Percentiles rank a stretch among this genome's conserved stretches.
Conservation (phyloP, 192 early-diverging fungal genomes). For the Podila epigama region DNA sequence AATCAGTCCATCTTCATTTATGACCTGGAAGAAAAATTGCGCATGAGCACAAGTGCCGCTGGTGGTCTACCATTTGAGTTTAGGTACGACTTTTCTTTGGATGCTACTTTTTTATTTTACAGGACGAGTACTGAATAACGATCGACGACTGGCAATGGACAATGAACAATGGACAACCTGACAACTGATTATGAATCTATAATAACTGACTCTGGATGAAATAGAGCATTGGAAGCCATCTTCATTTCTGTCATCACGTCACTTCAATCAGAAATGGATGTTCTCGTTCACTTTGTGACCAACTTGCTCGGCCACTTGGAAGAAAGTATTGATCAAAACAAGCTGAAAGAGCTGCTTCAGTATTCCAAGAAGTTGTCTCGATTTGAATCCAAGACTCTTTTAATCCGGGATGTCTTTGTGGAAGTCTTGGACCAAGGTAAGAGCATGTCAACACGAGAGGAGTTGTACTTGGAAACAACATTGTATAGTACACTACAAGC, state of each 20-base stretch:
- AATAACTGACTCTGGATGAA: not conserved
- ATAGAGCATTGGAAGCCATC: constrained; percentile 83
- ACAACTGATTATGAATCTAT: not conserved
- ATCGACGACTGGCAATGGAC: not conserved
- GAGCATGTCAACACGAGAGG: not conserved
- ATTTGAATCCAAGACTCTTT: constrained; percentile 78
- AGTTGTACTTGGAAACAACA: not conserved
- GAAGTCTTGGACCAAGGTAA: constrained; percentile 79
- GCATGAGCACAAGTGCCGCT: constrained; percentile 52
- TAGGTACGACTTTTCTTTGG: constrained; percentile 39
- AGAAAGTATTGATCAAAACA: constrained; percentile 73
- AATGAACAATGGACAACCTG: not conserved
- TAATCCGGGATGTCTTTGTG: constrained; percentile 80
- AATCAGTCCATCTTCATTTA: constrained; percentile 80
- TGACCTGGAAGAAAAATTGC: constrained; percentile 79
- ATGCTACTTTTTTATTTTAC: not conserved
- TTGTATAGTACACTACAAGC: no score
- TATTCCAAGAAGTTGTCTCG: constrained; percentile 80
- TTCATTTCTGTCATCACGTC: constrained; percentile 74
- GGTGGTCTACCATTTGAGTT: constrained; percentile 62
- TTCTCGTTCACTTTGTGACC: constrained; percentile 71
- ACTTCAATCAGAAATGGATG: constrained; percentile 73
- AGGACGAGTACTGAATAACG: not conserved
- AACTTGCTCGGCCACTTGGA: constrained; percentile 72
- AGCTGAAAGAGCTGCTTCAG: constrained; percentile 80